Conservation (phyloP, 2,329 filamentous ascomycete species). For the Phyllachora maydis region DNA sequence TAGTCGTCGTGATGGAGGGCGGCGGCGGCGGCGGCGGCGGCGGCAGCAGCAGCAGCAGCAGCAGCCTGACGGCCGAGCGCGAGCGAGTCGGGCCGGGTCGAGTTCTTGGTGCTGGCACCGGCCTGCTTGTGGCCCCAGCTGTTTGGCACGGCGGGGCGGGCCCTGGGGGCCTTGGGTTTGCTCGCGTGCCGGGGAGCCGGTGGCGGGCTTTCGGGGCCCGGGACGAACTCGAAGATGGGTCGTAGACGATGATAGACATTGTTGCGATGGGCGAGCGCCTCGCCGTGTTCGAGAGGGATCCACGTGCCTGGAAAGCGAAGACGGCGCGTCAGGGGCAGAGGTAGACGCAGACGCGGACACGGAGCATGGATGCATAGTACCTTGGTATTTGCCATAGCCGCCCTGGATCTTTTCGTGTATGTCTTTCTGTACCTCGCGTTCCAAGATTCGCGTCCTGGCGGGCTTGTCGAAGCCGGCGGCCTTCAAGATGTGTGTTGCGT, state of each 20-base stretch:
- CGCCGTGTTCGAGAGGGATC: slow-evolving; percentile 73
- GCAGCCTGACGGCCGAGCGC: slow-evolving; percentile 7
- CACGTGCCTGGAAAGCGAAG: slow-evolving; percentile 63
- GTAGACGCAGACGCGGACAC: neutral
- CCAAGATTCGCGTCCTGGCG: slow-evolving; percentile 79
- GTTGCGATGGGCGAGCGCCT: slow-evolving; percentile 69
- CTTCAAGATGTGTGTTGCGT: slow-evolving; percentile 97
- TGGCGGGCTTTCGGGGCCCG: slow-evolving; percentile 73
- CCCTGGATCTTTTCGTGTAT: slow-evolving; percentile 95
- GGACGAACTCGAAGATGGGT: slow-evolving; percentile 75
- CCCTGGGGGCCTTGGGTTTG: slow-evolving; percentile 59
- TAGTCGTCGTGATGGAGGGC: slow-evolving; percentile 34
- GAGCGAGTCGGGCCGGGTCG: slow-evolving; percentile 4
- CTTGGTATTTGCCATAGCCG: slow-evolving; percentile 97
- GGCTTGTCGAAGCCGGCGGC: slow-evolving; percentile 96
- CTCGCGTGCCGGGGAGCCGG: slow-evolving; percentile 85
- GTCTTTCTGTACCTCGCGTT: slow-evolving; percentile 92
- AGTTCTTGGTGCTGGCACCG: slow-evolving; percentile 4
- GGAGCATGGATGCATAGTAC: slow-evolving; percentile 17
- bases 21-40: too few species aligned
- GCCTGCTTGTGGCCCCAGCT: slow-evolving; percentile 19
- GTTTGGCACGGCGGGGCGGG: slow-evolving; percentile 40
- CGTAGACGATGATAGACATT: slow-evolving; percentile 65
- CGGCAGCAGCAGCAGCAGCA: too few species aligned
- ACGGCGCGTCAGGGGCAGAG: slow-evolving; percentile 1